Conservation (phyloP, 2,329 filamentous ascomycete species). For the Fusarium domesticum region DNA sequence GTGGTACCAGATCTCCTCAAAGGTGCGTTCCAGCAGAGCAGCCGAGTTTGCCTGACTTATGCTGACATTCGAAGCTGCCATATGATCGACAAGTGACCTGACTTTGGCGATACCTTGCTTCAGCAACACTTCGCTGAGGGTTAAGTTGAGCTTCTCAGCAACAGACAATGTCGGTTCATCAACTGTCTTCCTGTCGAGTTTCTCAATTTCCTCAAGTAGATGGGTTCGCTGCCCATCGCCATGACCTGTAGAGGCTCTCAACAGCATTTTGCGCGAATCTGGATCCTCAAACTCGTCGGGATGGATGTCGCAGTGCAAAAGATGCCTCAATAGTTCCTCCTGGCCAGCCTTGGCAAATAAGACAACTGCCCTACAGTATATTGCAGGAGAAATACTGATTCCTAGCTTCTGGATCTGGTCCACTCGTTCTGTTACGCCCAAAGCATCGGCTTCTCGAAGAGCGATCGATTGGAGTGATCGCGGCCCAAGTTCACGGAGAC, state of each 20-base stretch:
- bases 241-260: conserved; percentile 30
- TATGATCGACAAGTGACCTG: conserved; percentile 31
- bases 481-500: conserved; percentile 69
- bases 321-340: conserved; percentile 43
- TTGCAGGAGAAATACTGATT: conserved; percentile 59
- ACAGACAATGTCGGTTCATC: conserved; percentile 16
- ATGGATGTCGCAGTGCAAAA: conserved; percentile 51
- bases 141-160: conserved; percentile 25
- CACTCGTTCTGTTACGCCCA: conserved; percentile 58
- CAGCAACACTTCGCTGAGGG: conserved; percentile 12
- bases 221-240: conserved; percentile 41
- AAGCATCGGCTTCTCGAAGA: conserved; percentile 55
- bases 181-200: conserved; percentile 6
- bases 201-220: conserved; percentile 44
- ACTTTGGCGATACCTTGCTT: conserved; percentile 20
- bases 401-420: conserved; percentile 57
- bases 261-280: conserved; percentile 39
- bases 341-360: conserved; percentile 60
- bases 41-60: conserved; percentile 30
- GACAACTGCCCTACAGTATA: conserved; percentile 64
- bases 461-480: conserved; percentile 75
- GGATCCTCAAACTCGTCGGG: conserved; percentile 54
- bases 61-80: conserved; percentile 31
- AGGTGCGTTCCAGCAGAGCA: conserved; percentile 26
- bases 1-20: conserved; percentile 30